Evolutionary conservation across 2,329 filamentous ascomycete species (phyloP), one percentile per base, ranked within the genome.

Genomic region (Aspergillus fischeri): DNA sequence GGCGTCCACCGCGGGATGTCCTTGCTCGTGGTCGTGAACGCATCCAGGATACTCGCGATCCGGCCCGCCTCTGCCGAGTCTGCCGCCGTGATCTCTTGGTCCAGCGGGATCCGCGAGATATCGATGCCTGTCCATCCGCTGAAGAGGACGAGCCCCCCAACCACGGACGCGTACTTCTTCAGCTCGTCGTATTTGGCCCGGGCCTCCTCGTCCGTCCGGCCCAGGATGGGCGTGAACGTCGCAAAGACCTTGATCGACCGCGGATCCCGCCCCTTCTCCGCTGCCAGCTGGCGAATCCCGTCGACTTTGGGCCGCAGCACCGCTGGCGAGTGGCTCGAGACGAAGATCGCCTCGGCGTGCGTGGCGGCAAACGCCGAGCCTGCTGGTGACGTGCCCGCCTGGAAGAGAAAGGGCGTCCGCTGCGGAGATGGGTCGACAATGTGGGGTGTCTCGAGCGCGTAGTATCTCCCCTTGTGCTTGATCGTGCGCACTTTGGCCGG

Each of bases 51-150:
- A 50, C 79, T 81, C 29, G 76, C 78, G 1, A 84, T 74, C 60
- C 78, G 81, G 60, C 81, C 71, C 11, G 79, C 81, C 60, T 85
- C 83, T 2, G 75, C 73, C 0, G 82, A 83, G 59, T 86, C 81
- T 2, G 77, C 80, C 0, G 78, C 78, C 0, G 78, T 72, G 58
- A 87, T 75, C 17, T 83, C 81, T 60, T 86, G 78, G 59, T 86
- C 84, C 0, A 86, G 65, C 0, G 83, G 81, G 45, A 86, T 78
- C 63, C 77, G 77, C 3, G 80, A 83, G 17, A 86, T 74, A 63
- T 86, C 83, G 56, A 86, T 84, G 0, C 84, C 84, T 0, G 83
- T 84, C 80, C 81, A 85, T 1, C 82, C 82, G 42, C 78, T 80
- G 59, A 84, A 81, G 0, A 85, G 72, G 0, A 83, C 83, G 1